Percentiles rank a stretch among this genome's conserved stretches.
Conservation (phyloP, 352 stramenopile species). For the Globisporangium radiosum region DNA sequence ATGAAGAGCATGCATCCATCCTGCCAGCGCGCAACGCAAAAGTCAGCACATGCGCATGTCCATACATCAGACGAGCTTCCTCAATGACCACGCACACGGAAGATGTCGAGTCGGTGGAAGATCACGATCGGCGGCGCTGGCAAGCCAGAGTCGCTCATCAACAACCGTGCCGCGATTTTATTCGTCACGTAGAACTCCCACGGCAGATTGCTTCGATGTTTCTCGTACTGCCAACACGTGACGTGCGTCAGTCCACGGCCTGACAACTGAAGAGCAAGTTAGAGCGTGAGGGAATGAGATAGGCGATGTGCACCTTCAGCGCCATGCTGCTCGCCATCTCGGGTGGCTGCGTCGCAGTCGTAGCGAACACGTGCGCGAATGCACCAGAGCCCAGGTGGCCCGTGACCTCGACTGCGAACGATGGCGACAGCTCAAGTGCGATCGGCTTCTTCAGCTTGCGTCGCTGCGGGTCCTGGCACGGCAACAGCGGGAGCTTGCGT, state of each 20-base stretch:
- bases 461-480: constrained; percentile 31
- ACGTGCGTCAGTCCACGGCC: background rate
- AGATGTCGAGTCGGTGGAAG: constrained; percentile 54
- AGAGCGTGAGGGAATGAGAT: background rate
- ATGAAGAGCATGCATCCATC: constrained; percentile 76
- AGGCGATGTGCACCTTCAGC: constrained; percentile 41
- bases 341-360: constrained; percentile 21
- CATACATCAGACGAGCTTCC: background rate
- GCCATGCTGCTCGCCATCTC: constrained; percentile 29
- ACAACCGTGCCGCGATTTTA: constrained; percentile 28
- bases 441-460: constrained; percentile 56
- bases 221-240: constrained; percentile 47
- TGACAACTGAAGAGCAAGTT: background rate
- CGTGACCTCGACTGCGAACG: constrained; percentile 31
- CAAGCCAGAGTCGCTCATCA: constrained; percentile 19
- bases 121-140: constrained; percentile 21
- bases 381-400: constrained; percentile 63
- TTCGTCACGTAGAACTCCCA: constrained; percentile 80
- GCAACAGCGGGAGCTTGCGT: constrained; percentile 38
- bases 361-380: constrained; percentile 74
- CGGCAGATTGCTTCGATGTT: constrained; percentile 50
- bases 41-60: background rate
- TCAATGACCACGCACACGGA: constrained; percentile 26
- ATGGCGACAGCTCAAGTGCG: constrained; percentile 24
- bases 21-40: constrained; percentile 19